phyloP scores from a whole-genome alignment of 768 basidiomycete genomes.

The Russula brevipes region DNA sequence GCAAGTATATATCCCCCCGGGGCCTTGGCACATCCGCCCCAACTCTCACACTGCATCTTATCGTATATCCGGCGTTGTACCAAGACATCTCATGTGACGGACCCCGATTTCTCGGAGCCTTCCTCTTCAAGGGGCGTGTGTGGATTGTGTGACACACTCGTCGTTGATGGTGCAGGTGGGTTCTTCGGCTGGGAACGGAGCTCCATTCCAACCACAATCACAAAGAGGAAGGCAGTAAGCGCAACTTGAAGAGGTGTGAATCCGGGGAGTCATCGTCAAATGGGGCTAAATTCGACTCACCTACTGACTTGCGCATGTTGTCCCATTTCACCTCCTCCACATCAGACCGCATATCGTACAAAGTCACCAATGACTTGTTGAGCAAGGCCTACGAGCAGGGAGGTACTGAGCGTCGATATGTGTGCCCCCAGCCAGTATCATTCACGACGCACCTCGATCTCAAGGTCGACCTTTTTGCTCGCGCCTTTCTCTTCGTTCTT shows the following conservation, averaged over 20 bases:
- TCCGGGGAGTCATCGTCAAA: background rate
- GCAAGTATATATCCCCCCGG: background rate
- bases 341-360: slow-evolving; percentile 74
- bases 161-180: slow-evolving; percentile 30
- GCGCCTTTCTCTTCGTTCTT: slow-evolving; percentile 88
- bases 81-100: slow-evolving; percentile 12
- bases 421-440: background rate
- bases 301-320: slow-evolving; percentile 78
- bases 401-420: background rate
- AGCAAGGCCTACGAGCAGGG: slow-evolving; percentile 51
- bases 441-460: slow-evolving; percentile 59
- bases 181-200: slow-evolving; percentile 43
- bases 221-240: slow-evolving; percentile 58
- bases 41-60: background rate
- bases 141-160: slow-evolving; percentile 3
- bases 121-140: slow-evolving; percentile 8
- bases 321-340: slow-evolving; percentile 88
- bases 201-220: slow-evolving; percentile 69
- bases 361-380: slow-evolving; percentile 64
- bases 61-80: background rate
- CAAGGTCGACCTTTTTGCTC: slow-evolving; percentile 76
- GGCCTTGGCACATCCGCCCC: background rate
- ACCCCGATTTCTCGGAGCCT: slow-evolving; percentile 12
- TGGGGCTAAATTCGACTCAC: slow-evolving; percentile 39
- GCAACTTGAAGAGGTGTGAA: slow-evolving; percentile 45